Conservation (phyloP, 2,329 filamentous ascomycete genomes). For the Penicillium sp. region DNA sequence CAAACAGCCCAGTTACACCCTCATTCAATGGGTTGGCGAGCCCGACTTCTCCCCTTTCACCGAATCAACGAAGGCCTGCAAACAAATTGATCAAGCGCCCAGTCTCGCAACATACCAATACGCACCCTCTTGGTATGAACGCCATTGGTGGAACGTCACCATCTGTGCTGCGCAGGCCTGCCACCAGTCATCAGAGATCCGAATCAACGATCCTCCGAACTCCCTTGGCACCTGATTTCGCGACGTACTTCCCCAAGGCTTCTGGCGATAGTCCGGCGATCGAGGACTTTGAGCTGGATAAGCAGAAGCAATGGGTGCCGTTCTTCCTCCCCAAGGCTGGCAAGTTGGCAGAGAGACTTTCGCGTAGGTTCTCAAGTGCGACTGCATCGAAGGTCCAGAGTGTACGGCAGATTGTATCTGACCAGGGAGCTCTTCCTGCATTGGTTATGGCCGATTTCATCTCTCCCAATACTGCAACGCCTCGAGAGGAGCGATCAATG, state of each 20-base stretch:
- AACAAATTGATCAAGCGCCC: constrained; percentile 66
- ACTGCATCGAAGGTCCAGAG: constrained; percentile 36
- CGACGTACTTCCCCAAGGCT: constrained; percentile 20
- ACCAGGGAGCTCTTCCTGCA: constrained; percentile 47
- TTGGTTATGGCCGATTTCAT: constrained; percentile 49
- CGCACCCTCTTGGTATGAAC: constrained; percentile 35
- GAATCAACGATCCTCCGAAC: constrained; percentile 51
- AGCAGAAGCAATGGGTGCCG: constrained; percentile 36
- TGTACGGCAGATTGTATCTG: constrained; percentile 47
- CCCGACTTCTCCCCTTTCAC: constrained; percentile 45
- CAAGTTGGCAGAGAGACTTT: constrained; percentile 31
- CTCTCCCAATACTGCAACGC: constrained; percentile 24
- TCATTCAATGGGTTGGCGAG: constrained; percentile 55
- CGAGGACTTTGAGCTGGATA: constrained; percentile 15
- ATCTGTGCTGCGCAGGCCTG: constrained; percentile 57
- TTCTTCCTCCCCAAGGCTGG: constrained; percentile 38
- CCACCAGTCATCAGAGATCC: constrained; percentile 63
- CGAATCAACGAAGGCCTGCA: constrained; percentile 39
- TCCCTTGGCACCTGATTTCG: constrained; percentile 33
- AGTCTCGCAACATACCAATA: constrained; percentile 52
- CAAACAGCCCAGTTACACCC: constrained; percentile 52
- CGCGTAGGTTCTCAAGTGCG: constrained; percentile 43
- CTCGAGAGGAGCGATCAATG: constrained; percentile 23
- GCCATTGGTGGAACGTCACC: constrained; percentile 38
- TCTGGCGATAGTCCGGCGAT: constrained; percentile 7